Evolutionary conservation across 495 filamentous ascomycete species (phyloP).

Genomic region (Saxophila tyrrhenica): DNA sequence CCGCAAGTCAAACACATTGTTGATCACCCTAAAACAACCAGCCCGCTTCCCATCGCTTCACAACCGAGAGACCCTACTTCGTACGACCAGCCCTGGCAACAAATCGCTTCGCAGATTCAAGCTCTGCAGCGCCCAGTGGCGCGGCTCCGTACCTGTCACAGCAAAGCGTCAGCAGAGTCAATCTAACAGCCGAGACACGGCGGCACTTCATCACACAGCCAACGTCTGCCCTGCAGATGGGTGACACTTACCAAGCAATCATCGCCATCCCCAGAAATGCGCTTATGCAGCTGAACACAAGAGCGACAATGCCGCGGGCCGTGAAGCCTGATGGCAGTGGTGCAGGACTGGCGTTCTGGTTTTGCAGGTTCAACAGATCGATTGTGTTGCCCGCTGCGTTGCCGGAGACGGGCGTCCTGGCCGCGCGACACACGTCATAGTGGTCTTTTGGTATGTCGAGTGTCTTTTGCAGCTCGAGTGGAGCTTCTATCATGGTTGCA

Average conservation of each 20-base stretch:
- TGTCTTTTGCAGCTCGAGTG: constrained; percentile 48
- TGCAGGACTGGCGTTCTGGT: constrained; percentile 43
- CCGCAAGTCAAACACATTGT: neutral
- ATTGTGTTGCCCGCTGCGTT: constrained; percentile 66
- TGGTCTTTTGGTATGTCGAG: constrained; percentile 54
- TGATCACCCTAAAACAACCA: neutral
- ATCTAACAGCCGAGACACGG: neutral
- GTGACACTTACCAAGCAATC: constrained; percentile 49
- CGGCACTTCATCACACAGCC: neutral
- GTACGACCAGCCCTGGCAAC: constrained; percentile 5
- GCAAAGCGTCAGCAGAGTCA: neutral
- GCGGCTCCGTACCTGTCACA: constrained; percentile 20
- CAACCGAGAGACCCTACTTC: neutral
- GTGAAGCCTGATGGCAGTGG: constrained; percentile 64
- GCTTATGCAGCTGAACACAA: constrained; percentile 54
- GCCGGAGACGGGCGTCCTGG: constrained; percentile 40
- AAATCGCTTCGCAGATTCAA: constrained; percentile 12
- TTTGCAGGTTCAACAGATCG: constrained; percentile 53
- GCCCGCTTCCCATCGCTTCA: too few relatives aligned
- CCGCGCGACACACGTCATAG: constrained; percentile 46
- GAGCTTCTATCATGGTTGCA: constrained; percentile 60
- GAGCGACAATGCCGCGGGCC: constrained; percentile 38
- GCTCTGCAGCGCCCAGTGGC: constrained; percentile 16
- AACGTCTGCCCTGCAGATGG: neutral
- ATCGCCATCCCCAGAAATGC: constrained; percentile 62